A percentile compares a stretch with the other conserved stretches of the same genome.
Evolutionary conservation across 1,284 basidiomycete species (phyloP).

Genomic region (Rhodotorula sp.): DNA sequence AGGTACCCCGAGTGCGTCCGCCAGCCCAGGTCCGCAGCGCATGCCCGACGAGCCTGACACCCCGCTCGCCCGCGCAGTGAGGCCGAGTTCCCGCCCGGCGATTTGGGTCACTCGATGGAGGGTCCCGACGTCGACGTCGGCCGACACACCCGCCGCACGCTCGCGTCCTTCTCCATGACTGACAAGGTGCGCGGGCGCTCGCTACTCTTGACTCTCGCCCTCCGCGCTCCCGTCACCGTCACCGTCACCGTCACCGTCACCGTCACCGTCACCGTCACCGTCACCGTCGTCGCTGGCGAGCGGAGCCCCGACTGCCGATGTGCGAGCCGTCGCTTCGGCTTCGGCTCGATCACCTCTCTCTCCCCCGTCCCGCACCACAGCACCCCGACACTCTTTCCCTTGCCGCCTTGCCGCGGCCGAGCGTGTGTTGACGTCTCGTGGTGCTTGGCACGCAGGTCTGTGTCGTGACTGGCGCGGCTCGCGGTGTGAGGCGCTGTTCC

Average conservation of each 20-base stretch:
- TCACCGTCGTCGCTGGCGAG: too few species aligned
- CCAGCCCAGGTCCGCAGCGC: neutral
- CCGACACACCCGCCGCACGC: constrained; percentile 40
- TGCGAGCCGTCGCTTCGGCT: too few species aligned
- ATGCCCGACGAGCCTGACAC: neutral
- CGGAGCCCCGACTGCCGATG: neutral
- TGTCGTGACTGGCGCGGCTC: constrained; percentile 89
- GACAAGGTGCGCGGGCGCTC: constrained; percentile 31
- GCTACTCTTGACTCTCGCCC: neutral
- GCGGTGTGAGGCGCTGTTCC: constrained; percentile 54
- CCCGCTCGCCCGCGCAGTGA: constrained; percentile 1
- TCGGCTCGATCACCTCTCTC: neutral
- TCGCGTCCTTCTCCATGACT: constrained; percentile 43
- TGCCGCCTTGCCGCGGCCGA: too few species aligned
- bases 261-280: neutral
- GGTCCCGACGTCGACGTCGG: constrained; percentile 39
- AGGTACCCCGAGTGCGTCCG: constrained; percentile 27
- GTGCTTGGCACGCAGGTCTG: constrained; percentile 58
- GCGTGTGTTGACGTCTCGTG: neutral
- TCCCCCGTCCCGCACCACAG: too few species aligned
- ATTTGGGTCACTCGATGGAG: constrained; percentile 33
- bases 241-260: too few species aligned
- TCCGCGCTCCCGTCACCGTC: too few species aligned
- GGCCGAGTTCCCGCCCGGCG: constrained; percentile 19
- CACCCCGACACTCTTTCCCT: too few species aligned